Evolutionary conservation across 1,139 yeast species (phyloP).

Genomic region (Hemisphaericaspora xylofermentans): DNA sequence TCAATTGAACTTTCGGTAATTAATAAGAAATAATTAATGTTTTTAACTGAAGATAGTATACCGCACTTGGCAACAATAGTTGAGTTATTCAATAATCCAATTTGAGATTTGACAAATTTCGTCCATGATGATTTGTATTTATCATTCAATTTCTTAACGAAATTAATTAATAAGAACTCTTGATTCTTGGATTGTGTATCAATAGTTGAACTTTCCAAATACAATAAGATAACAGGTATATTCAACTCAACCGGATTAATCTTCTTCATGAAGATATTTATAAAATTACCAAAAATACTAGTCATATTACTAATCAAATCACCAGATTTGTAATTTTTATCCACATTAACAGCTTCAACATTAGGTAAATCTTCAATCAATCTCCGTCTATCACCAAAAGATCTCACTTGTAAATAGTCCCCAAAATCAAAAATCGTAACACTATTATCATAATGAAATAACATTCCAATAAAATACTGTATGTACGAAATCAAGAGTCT

Average conservation of each 20-base stretch:
- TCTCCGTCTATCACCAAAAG: constrained; percentile 36
- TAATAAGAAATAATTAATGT: constrained; percentile 33
- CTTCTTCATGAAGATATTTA: constrained; percentile 35
- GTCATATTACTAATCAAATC: constrained; percentile 53
- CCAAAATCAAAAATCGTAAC: constrained; percentile 41
- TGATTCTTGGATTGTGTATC: constrained; percentile 55
- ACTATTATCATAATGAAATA: constrained; percentile 66
- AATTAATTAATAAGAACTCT: constrained; percentile 57
- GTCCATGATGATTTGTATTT: constrained; percentile 58
- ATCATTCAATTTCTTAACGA: constrained; percentile 52
- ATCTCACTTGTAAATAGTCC: constrained; percentile 43
- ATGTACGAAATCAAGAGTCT: constrained; percentile 42
- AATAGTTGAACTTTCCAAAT: constrained; percentile 42
- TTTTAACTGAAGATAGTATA: constrained; percentile 34
- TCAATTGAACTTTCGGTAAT: constrained; percentile 36
- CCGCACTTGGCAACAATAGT: constrained; percentile 44
- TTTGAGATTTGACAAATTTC: constrained; percentile 55
- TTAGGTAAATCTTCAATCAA: constrained; percentile 22
- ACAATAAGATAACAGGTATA: constrained; percentile 35
- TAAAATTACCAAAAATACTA: constrained; percentile 52
- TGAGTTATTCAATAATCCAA: constrained; percentile 53
- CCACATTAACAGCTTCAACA: constrained; percentile 19
- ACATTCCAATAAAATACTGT: constrained; percentile 61
- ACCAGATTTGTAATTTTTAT: constrained; percentile 44
- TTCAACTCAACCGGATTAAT: constrained; percentile 39